phyloP scores from a whole-genome alignment of 805 yeast genomes.

The Myxozyma kluyveri region DNA sequence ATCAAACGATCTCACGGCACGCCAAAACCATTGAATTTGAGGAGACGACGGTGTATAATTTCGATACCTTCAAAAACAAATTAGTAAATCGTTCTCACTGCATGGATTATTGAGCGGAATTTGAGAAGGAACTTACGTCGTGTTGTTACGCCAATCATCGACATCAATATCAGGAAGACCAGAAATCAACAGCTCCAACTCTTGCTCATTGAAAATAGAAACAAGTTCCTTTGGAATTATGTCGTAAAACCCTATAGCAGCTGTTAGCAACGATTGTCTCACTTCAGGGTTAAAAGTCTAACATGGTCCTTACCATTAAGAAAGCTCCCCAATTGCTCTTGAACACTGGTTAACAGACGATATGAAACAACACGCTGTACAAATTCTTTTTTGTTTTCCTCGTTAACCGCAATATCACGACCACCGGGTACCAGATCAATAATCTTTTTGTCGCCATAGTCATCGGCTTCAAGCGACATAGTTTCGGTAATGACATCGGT shows the following conservation, averaged over 20 bases:
- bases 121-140: slow-evolving; percentile 40
- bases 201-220: slow-evolving; percentile 91
- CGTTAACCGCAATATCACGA: slow-evolving; percentile 78
- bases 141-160: slow-evolving; percentile 90
- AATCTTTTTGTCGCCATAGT: slow-evolving; percentile 82
- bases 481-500: slow-evolving; percentile 94
- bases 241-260: slow-evolving; percentile 74
- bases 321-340: slow-evolving; percentile 83
- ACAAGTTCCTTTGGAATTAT: slow-evolving; percentile 80
- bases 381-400: slow-evolving; percentile 85
- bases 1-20: slow-evolving; percentile 93
- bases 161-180: slow-evolving; percentile 97
- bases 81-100: not conserved
- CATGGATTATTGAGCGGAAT: not conserved
- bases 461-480: slow-evolving; percentile 88
- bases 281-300: too few species aligned
- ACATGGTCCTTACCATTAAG: slow-evolving; percentile 38
- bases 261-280: slow-evolving; percentile 2
- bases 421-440: slow-evolving; percentile 85
- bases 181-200: slow-evolving; percentile 83
- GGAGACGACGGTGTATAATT: slow-evolving; percentile 80
- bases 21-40: slow-evolving; percentile 96
- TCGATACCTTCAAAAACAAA: slow-evolving; percentile 45
- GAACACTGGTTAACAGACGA: slow-evolving; percentile 74
- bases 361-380: slow-evolving; percentile 84